Conservation (phyloP, 1,284 basidiomycete genomes). For the Boletus semigastroideus region DNA sequence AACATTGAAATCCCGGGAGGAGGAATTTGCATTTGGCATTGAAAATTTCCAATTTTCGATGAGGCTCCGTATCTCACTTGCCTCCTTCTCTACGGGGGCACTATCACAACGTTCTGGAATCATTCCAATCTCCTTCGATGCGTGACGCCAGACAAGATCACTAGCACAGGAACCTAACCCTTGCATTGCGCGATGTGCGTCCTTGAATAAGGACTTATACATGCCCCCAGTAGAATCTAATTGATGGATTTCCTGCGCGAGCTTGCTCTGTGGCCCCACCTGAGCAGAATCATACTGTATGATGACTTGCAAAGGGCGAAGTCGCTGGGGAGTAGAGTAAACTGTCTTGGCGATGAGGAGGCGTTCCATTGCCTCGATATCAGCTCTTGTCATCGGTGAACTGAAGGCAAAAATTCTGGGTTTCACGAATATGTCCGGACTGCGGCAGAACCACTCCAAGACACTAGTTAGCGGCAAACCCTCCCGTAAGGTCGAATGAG, state of each 20-base stretch:
- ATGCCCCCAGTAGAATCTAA: slow-evolving; percentile 40
- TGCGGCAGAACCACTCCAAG: slow-evolving; percentile 46
- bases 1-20: slow-evolving; percentile 58
- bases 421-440: slow-evolving; percentile 34
- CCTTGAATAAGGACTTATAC: slow-evolving; percentile 42
- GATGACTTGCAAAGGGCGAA: slow-evolving; percentile 37
- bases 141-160: slow-evolving; percentile 62
- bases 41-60: slow-evolving; percentile 58
- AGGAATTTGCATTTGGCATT: slow-evolving; percentile 56
- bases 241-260: slow-evolving; percentile 38
- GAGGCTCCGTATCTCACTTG: slow-evolving; percentile 37
- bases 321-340: slow-evolving; percentile 35
- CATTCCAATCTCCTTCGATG: slow-evolving; percentile 38
- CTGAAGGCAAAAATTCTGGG: slow-evolving; percentile 48
- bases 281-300: slow-evolving; percentile 36
- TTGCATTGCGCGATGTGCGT: slow-evolving; percentile 44
- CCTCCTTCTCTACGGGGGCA: slow-evolving; percentile 25
- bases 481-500: slow-evolving; percentile 24
- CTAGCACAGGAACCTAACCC: slow-evolving; percentile 64
- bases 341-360: slow-evolving; percentile 37
- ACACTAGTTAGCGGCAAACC: slow-evolving; percentile 39
- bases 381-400: slow-evolving; percentile 28
- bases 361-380: slow-evolving; percentile 41
- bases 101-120: slow-evolving; percentile 35
- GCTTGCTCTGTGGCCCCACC: slow-evolving; percentile 27